Percentiles rank a stretch among this genome's conserved stretches.
These are phyloP conservation scores for Chlamydomonas schloesseri DNA, from an alignment of 139 green algal genomes.

Conservation along the genomic window DNA sequence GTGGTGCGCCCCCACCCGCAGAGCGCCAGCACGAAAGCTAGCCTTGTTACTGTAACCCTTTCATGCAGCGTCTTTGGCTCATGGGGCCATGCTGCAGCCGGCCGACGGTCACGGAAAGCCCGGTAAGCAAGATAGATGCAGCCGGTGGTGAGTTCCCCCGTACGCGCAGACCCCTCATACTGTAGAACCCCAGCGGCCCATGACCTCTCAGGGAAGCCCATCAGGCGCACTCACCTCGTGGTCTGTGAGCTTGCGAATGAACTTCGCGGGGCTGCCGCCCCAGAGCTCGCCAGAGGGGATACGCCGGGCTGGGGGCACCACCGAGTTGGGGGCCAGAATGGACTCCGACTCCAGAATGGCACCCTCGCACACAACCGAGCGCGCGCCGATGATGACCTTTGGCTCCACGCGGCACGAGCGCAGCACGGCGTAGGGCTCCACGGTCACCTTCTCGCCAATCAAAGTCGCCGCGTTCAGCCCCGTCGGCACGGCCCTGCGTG, in stretches of 20 bases:
- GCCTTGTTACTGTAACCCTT: no score
- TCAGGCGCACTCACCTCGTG: constrained; percentile 61
- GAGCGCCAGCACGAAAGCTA: no score
- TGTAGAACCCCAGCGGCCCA: no score
- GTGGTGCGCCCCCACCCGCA: no score
- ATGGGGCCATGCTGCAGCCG: no score
- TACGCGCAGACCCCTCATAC: no score
- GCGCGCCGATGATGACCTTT: constrained; percentile 79
- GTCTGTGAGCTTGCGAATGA: constrained; percentile 82
- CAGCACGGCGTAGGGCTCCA: constrained; percentile 85
- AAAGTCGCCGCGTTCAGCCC: constrained; percentile 83
- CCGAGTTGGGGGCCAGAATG: constrained; percentile 83
- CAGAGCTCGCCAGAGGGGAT: constrained; percentile 90
- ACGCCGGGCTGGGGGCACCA: constrained; percentile 84
- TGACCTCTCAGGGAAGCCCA: no score
- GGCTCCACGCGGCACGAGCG: constrained; percentile 79
- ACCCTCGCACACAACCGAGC: constrained; percentile 84
- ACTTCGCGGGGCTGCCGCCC: constrained; percentile 85
- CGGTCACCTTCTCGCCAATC: constrained; percentile 86
- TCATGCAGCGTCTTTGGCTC: no score
- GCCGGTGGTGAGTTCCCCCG: no score
- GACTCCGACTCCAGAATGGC: constrained; percentile 80
- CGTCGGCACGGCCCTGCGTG: constrained; percentile 72
- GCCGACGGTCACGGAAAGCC: no score
- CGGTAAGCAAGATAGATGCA: no score